phyloP scores from a whole-genome alignment of 1,284 basidiomycete species.

The Malassezia yamatoensis region DNA sequence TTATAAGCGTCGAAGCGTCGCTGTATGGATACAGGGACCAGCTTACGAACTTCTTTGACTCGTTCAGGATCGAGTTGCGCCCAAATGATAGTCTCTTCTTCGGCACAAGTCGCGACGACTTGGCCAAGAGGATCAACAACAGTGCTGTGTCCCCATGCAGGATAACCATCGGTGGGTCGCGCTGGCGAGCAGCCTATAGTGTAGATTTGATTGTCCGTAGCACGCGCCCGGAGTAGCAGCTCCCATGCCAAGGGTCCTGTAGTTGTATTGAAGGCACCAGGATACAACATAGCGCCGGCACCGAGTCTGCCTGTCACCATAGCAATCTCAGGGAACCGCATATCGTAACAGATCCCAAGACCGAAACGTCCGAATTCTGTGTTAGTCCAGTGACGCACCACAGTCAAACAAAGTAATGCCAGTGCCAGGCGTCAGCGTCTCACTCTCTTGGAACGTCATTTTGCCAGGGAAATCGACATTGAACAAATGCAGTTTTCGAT shows the following conservation, averaged over 20 bases:
- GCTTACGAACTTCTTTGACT: constrained; percentile 25
- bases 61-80: constrained; percentile 32
- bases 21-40: constrained; percentile 37
- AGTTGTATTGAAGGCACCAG: constrained; percentile 53
- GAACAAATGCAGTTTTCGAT: constrained; percentile 92
- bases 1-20: constrained; percentile 38
- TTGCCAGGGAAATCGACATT: constrained; percentile 96
- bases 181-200: constrained; percentile 93
- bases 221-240: constrained; percentile 73
- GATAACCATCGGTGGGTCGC: constrained; percentile 58
- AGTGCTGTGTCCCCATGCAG: constrained; percentile 42
- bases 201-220: constrained; percentile 91
- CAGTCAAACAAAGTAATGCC: constrained; percentile 77
- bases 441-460: constrained; percentile 97
- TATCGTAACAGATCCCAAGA: constrained; percentile 68
- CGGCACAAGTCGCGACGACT: constrained; percentile 65
- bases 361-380: constrained; percentile 78
- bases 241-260: constrained; percentile 97
- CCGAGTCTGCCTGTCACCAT: constrained; percentile 80
- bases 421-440: constrained; percentile 73
- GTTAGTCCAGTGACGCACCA: constrained; percentile 50
- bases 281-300: constrained; percentile 76
- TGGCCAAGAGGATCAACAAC: constrained; percentile 56
- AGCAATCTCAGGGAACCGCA: constrained; percentile 85
- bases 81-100: constrained; percentile 65